A percentile compares a stretch with the other conserved stretches of the same genome.
Conservation (phyloP, 2,329 filamentous ascomycete species). For the Graphium sp. region DNA sequence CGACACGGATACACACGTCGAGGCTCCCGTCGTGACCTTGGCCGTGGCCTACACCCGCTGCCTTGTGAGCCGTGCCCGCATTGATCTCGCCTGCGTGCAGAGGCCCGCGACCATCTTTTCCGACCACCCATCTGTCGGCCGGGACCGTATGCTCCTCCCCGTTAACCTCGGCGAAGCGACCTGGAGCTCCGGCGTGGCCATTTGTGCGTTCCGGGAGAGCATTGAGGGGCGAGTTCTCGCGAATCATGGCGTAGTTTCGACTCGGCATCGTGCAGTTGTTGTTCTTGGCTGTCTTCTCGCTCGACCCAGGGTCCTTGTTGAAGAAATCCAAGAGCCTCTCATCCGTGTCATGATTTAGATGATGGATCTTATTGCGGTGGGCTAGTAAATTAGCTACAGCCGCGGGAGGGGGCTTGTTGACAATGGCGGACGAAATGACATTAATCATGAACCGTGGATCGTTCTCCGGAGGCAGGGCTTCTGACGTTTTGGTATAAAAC, state of each 20-base stretch:
- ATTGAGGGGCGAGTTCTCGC: conserved; percentile 61
- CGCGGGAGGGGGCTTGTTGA: conserved; percentile 81
- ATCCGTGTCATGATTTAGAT: conserved; percentile 57
- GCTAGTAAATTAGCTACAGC: conserved; percentile 83
- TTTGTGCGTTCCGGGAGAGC: conserved; percentile 1
- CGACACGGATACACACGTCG: conserved; percentile 73
- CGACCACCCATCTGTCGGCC: too few species aligned
- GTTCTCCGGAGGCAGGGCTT: conserved; percentile 58
- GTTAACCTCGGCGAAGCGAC: too few species aligned
- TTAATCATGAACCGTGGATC: conserved; percentile 95
- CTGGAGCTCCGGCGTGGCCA: background rate
- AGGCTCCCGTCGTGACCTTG: conserved; percentile 42
- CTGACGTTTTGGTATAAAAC: conserved; percentile 80
- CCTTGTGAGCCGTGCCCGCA: conserved; percentile 63
- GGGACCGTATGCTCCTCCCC: too few species aligned
- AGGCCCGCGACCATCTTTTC: conserved; percentile 51
- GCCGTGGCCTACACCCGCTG: conserved; percentile 44
- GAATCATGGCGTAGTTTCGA: conserved; percentile 82
- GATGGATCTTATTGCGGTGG: conserved; percentile 69
- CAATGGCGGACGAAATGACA: conserved; percentile 84
- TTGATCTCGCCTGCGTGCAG: conserved; percentile 62
- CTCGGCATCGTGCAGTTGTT: conserved; percentile 86
- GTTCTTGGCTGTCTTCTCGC: conserved; percentile 52
- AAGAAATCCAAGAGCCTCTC: conserved; percentile 93
- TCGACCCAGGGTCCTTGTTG: conserved; percentile 66